Percentiles rank a stretch among this genome's conserved stretches.
phyloP scores from a whole-genome alignment of 768 basidiomycete species.

The Amanita pseudoporphyria region DNA sequence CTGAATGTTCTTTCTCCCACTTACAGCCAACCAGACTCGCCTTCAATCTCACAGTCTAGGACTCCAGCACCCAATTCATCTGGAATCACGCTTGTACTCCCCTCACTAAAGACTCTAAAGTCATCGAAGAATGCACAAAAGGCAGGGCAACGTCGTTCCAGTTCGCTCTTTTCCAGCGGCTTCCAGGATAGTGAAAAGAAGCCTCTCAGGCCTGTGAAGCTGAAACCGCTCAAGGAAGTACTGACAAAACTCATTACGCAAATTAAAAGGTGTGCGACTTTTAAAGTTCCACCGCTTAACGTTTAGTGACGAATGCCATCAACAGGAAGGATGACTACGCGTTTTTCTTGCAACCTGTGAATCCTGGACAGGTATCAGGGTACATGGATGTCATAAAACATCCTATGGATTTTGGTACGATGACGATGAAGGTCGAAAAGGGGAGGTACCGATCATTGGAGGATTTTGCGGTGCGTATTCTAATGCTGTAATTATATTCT shows the following conservation, averaged over 20 bases:
- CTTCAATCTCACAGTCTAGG: conserved; percentile 19
- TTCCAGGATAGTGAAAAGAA: conserved; percentile 30
- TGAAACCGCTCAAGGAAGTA: conserved; percentile 76
- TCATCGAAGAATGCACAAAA: conserved; percentile 37
- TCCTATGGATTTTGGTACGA: conserved; percentile 92
- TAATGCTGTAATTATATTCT: conserved; percentile 1
- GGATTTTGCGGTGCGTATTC: conserved; percentile 60
- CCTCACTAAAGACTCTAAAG: conserved; percentile 57
- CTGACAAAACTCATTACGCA: conserved; percentile 54
- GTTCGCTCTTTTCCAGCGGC: conserved; percentile 13
- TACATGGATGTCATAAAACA: conserved; percentile 62
- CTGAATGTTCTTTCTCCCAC: conserved; percentile 18
- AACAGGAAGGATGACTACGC: conserved; percentile 79
- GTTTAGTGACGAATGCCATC: conserved; percentile 8
- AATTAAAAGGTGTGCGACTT: conserved; percentile 57
- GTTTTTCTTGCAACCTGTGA: conserved; percentile 67
- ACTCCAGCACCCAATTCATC: conserved; percentile 25
- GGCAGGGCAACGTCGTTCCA: conserved; percentile 13
- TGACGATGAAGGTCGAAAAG: conserved; percentile 65
- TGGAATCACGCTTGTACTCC: conserved; percentile 57
- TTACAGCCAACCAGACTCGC: conserved; percentile 18
- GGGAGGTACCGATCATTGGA: conserved; percentile 75
- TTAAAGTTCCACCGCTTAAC: not conserved
- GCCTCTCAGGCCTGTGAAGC: conserved; percentile 49
- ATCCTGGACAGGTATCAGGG: conserved; percentile 47